phyloP scores from a whole-genome alignment of 2,329 filamentous ascomycete genomes.

The Scytalidium lignicola region DNA sequence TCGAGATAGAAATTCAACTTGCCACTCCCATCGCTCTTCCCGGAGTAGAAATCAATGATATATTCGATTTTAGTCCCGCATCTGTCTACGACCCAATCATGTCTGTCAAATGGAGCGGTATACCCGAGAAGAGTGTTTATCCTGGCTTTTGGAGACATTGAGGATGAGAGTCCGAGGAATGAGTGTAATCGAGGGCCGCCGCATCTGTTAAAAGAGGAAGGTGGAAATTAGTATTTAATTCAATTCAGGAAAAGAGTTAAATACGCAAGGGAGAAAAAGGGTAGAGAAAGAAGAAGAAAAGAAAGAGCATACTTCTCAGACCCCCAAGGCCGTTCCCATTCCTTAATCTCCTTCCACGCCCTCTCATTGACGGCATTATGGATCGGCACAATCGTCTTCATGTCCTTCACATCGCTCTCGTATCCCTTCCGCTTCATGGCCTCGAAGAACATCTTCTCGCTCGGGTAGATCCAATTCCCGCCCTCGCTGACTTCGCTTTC shows the following conservation, averaged over 20 bases:
- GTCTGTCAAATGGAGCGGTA: constrained; percentile 84
- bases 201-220: constrained; percentile 43
- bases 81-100: constrained; percentile 95
- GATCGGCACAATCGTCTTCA: constrained; percentile 90
- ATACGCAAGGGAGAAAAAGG: too few species aligned
- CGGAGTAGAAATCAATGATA: constrained; percentile 96
- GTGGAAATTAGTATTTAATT: too few species aligned
- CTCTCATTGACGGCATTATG: constrained; percentile 98
- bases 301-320: constrained; percentile 47
- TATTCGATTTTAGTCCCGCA: constrained; percentile 86
- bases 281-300: neutral
- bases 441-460: constrained; percentile 96
- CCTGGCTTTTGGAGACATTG: constrained; percentile 76
- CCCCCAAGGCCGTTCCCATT: constrained; percentile 73
- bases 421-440: constrained; percentile 90
- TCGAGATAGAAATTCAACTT: constrained; percentile 61
- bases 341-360: constrained; percentile 86
- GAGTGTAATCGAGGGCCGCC: constrained; percentile 77
- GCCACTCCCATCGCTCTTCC: constrained; percentile 41
- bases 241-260: too few species aligned
- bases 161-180: constrained; percentile 68
- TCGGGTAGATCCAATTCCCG: constrained; percentile 97
- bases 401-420: constrained; percentile 65
- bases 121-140: constrained; percentile 85
- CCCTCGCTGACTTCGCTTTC: constrained; percentile 65